phyloP scores from a whole-genome alignment of 1,139 yeast species.

The Geotrichum siamense region DNA sequence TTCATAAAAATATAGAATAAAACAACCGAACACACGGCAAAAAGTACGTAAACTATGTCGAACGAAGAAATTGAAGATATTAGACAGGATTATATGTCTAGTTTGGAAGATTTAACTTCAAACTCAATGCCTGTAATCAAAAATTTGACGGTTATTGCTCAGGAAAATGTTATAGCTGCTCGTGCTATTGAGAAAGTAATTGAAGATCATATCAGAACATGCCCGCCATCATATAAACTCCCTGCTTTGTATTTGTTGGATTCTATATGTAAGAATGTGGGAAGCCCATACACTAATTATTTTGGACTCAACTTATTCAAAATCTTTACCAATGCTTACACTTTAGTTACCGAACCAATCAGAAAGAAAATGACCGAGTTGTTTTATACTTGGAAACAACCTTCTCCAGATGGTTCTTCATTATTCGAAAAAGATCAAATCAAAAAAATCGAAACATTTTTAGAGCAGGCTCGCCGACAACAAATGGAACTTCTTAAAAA shows the following conservation, averaged over 20 bases:
- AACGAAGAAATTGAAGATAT: constrained; percentile 38
- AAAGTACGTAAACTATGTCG: constrained; percentile 16
- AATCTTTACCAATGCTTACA: constrained; percentile 69
- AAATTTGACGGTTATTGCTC: constrained; percentile 78
- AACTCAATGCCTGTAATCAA: constrained; percentile 88
- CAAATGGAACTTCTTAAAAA: constrained; percentile 26
- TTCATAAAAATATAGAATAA: too few relatives aligned
- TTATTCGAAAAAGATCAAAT: constrained; percentile 68
- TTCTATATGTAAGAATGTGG: constrained; percentile 88
- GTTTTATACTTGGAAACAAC: constrained; percentile 83
- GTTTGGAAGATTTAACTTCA: constrained; percentile 70
- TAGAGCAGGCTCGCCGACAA: constrained; percentile 49
- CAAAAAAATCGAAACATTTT: constrained; percentile 64
- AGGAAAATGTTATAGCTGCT: constrained; percentile 71
- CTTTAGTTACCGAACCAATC: constrained; percentile 66
- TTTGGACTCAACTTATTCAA: constrained; percentile 62
- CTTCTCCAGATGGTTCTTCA: constrained; percentile 28
- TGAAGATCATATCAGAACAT: constrained; percentile 55
- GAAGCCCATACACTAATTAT: constrained; percentile 74
- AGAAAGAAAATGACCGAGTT: constrained; percentile 67
- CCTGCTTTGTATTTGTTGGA: constrained; percentile 79
- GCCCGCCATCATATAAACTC: constrained; percentile 75
- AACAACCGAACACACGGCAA: background rate
- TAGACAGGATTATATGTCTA: constrained; percentile 57
- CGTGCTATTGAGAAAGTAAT: constrained; percentile 70